Evolutionary conservation across 257 asterid genomes (phyloP), one percentile per base, ranked within the genome.

Genomic region (Scutellaria barbata): DNA sequence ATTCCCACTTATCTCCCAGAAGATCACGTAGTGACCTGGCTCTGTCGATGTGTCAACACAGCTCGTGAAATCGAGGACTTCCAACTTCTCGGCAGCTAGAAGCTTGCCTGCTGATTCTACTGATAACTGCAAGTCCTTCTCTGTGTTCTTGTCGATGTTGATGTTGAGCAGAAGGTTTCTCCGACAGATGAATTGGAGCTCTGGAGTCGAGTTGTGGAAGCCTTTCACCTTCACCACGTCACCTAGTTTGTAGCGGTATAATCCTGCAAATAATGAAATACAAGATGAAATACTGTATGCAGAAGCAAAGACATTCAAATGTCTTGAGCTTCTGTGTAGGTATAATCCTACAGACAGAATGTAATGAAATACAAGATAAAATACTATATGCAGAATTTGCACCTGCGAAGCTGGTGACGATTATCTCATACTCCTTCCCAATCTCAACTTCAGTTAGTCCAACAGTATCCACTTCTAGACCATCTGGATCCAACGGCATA

Each of bases 391-490:
- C 8, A 16, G 56, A 52, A 55, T 39, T 7, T 6, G 42, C 55
- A 87, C 94, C 94, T 85, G 94, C 97, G 65, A 89, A 87, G 77
- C 64, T 91, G 61, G 97, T 89, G 63, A 83, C 63, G 37, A 91
- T 53, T 14, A 91, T 73, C 83, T 91, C 97, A 46, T 91, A 91
- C 81, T 87, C 95, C 72, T 85, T 87, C 5, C 89, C 96, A n/a
- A 84, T 75, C 74, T 86, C 85, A n/a, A 91, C 95, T 68, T 89
- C 92, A 22, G 91, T 81, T 10, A 89, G 77, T 16, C 89, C 91
- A 0, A 91, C 76, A 0, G 88, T 82, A 10, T 4, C 3, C 22
- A 45, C 7, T 10, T 40, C 14, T 5, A 9, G 11, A 11, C 54
- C 65, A 18, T 56, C 43, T 48, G 2, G 52, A 30, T 78, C 77